Evolutionary conservation across 2,329 filamentous ascomycete species (phyloP).

Genomic region (Fusarium graminum): DNA sequence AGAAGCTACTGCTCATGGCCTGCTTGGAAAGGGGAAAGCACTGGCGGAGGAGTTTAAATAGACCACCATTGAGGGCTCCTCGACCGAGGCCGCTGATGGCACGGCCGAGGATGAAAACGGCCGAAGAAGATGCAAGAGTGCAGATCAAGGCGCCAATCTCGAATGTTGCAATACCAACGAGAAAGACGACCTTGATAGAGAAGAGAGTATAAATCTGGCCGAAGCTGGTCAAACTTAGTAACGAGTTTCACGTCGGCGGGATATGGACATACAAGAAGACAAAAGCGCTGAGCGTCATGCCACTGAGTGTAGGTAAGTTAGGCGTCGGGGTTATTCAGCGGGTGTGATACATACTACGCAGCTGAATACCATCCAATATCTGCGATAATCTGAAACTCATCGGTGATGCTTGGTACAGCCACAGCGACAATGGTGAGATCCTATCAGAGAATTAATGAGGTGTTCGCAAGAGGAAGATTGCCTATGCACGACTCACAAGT

Average conservation of each 20-base stretch:
- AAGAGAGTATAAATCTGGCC: constrained; percentile 52
- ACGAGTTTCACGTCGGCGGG: rapidly evolving
- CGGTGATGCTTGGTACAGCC: constrained; percentile 43
- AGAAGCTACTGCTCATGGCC: constrained; percentile 38
- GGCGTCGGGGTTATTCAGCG: rapidly evolving
- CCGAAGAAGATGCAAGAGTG: constrained; percentile 53
- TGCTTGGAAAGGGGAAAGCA: constrained; percentile 43
- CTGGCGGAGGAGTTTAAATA: constrained; percentile 44
- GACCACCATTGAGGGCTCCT: constrained; percentile 43
- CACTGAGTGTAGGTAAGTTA: constrained; percentile 19
- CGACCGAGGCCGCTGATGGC: constrained; percentile 54
- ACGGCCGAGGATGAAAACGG: constrained; percentile 55
- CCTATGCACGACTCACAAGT: constrained; percentile 4
- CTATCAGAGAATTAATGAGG: not conserved
- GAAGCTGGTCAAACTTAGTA: constrained; percentile 32
- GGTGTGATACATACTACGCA: constrained; percentile 30
- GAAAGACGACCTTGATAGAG: constrained; percentile 49
- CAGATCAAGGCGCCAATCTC: constrained; percentile 54
- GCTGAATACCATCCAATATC: constrained; percentile 49
- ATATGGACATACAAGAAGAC: constrained; percentile 37
- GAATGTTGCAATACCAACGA: constrained; percentile 49
- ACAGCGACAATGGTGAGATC: constrained; percentile 45
- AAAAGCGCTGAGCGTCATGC: constrained; percentile 45
- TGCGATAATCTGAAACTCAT: constrained; percentile 44
- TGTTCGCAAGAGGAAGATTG: rapidly evolving